Evolutionary conservation across 768 basidiomycete species (phyloP).

Genomic region (Filobasidium floriforme): DNA sequence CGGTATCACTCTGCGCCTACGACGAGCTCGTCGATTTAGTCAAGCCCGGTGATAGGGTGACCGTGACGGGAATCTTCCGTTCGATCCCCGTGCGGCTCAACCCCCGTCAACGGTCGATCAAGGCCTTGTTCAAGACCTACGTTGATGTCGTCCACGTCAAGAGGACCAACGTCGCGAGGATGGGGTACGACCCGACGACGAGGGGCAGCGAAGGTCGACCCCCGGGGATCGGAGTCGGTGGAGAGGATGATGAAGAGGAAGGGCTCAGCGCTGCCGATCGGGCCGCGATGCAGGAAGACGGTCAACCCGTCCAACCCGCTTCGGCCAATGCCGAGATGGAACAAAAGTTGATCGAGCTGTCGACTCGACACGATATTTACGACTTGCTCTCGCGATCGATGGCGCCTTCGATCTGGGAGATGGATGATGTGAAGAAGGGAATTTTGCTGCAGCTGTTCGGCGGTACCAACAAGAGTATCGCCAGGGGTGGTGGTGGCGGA

Average conservation of each 20-base stretch:
- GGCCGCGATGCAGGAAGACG: slow-evolving; percentile 31
- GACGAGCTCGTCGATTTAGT: slow-evolving; percentile 95
- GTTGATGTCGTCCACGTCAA: slow-evolving; percentile 89
- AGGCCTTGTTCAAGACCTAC: slow-evolving; percentile 95
- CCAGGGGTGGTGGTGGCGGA: slow-evolving; percentile 85
- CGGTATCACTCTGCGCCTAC: slow-evolving; percentile 92
- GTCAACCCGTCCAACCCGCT: slow-evolving; percentile 45
- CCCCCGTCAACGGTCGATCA: slow-evolving; percentile 80
- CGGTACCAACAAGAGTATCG: slow-evolving; percentile 92
- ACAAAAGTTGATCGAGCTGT: slow-evolving; percentile 64
- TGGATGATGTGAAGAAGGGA: slow-evolving; percentile 99
- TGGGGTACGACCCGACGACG: slow-evolving; percentile 74
- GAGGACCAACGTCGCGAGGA: slow-evolving; percentile 56
- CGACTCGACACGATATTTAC: slow-evolving; percentile 71
- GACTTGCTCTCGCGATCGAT: slow-evolving; percentile 73
- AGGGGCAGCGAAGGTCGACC: slow-evolving; percentile 56
- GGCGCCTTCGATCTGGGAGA: slow-evolving; percentile 92
- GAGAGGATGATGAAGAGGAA: slow-evolving; percentile 58
- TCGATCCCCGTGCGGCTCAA: slow-evolving; percentile 93
- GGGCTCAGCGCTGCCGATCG: slow-evolving; percentile 43
- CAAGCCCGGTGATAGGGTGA: slow-evolving; percentile 88
- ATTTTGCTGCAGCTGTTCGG: slow-evolving; percentile 93
- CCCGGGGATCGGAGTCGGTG: slow-evolving; percentile 60
- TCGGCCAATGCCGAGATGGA: slow-evolving; percentile 63
- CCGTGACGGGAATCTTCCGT: slow-evolving; percentile 87